Evolutionary conservation across 2,329 filamentous ascomycete species (phyloP), one percentile per base, ranked within the genome.

Genomic region (Aspergillus neoniger): DNA sequence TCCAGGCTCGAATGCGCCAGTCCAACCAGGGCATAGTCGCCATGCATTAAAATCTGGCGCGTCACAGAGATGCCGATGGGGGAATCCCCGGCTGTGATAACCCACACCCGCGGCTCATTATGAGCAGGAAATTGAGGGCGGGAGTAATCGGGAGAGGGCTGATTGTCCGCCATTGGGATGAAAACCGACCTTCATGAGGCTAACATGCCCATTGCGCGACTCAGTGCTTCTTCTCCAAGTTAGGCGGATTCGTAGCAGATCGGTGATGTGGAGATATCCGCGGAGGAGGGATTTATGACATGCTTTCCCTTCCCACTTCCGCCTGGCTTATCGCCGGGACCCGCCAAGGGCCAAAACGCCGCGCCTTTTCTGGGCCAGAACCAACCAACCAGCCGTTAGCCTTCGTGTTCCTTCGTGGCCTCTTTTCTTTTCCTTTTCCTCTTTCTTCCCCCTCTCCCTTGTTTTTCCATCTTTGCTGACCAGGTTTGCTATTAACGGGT

Each of bases 1-100:
- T 93, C 90, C 65, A 93, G 88, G 76, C 95, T 91, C 54, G 85
- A 81, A 3, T 91, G 89, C 51, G 91, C 87, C 36, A 97, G 83
- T 57, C 93, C 95, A 5, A 92, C 90, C 51, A 94, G 89, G 50
- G 96, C 90, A 74, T 90, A 93, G 77, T 98, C 95, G 52, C 95
- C 94, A 77, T 97, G 92, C n/a, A 87, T 86, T 51, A 98, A 88
- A 47, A 96, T 83, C 69, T 91, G 86, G 57, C 90, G 87, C 57
- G 92, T 90, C 60, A 97, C 84, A 49, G 91, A 89, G 62, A 96
- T 90, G 57, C 89, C 89, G 65, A 97, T 85, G 12, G 94, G 92
- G 38, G 92, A 94, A 62, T 94, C 86, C 36, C 91, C 91, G 61
- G 91, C 89, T 10, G 93, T 96, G 66, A 99, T 81, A 72, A 99